Evolutionary conservation across 2,329 filamentous ascomycete species (phyloP), one percentile per base, ranked within the genome.

Genomic region (Meredithiella fracta): DNA sequence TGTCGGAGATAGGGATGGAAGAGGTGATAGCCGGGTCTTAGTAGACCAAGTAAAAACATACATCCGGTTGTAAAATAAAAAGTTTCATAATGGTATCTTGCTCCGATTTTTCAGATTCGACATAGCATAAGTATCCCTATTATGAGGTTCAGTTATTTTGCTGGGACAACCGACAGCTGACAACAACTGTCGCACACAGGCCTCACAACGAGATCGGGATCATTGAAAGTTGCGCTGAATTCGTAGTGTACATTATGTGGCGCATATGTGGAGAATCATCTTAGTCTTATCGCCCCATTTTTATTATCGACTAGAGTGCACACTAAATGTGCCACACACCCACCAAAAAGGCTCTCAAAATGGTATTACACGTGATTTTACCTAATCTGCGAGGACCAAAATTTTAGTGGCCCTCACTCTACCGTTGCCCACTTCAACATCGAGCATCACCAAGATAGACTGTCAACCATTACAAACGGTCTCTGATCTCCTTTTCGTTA

Each of bases 401-500:
- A 58, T 57, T 62, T 60, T 61, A 62, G 61, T 61, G 59, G 59
- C 58, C 59, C 60, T 61, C 56, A 60, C 60, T 55, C 57, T 58
- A 60, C 59, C 60, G 55, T 40, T 53, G 55, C 54, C 55, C 56
- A 56, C 56, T 54, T 55, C 51, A 57, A 59, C 58, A 57, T 57
- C 44, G 54, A 59, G 57, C 55, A 57, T 57, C 51, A 57, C 47
- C 47, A 57, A 57, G 55, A 59, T 56, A 59, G 58, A 59, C 58
- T 59, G 44, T 59, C 58, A 63, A 63, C 63, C 62, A 67, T 60
- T 65, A 67, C 61, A 63, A 66, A 51, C 58, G 55, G 54, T 51
- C 51, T 55, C 51, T 50, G 53, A 55, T 65, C 64, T 69, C 66
- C 65, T 67, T 68, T 64, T 66, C 64, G 67, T 66, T 65, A 67